A percentile compares a stretch with the other conserved stretches of the same genome.
Evolutionary conservation across 345 rosid genomes (phyloP).

Genomic region (Brassica rapa): DNA sequence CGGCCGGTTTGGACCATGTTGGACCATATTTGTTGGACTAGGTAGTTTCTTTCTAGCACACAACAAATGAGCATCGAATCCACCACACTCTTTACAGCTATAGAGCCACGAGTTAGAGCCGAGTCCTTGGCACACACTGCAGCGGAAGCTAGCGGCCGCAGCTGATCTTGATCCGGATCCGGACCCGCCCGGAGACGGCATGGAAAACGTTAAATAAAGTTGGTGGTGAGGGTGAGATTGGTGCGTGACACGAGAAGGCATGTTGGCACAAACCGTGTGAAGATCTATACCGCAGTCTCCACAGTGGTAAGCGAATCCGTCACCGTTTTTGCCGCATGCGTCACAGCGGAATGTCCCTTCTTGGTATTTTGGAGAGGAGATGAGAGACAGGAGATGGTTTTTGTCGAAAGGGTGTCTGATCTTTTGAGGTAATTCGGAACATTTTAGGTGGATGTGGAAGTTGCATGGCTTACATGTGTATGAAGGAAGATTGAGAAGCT

Average conservation of each 20-base stretch:
- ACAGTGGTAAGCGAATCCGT: conserved; percentile 53
- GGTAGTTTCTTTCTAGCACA: conserved; percentile 39
- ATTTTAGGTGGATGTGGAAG: conserved; percentile 46
- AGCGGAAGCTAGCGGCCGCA: conserved; percentile 35
- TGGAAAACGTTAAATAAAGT: conserved; percentile 45
- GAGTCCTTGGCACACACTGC: conserved; percentile 39
- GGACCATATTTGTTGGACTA: conserved; percentile 11
- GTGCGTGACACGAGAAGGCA: conserved; percentile 43
- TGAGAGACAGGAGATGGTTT: conserved; percentile 44
- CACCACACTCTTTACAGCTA: conserved; percentile 45
- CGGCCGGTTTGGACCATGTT: background rate
- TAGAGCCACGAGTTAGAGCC: conserved; percentile 51
- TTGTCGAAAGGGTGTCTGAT: conserved; percentile 51
- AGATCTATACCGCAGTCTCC: conserved; percentile 47
- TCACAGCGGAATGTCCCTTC: conserved; percentile 41
- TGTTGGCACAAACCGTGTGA: conserved; percentile 48
- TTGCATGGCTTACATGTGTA: conserved; percentile 44
- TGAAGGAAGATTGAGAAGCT: conserved; percentile 33
- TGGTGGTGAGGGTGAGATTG: conserved; percentile 49
- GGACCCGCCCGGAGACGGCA: background rate
- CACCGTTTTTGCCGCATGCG: conserved; percentile 46
- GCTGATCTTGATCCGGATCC: conserved; percentile 29
- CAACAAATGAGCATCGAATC: conserved; percentile 49
- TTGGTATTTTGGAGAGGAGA: conserved; percentile 40
- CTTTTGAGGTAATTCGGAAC: conserved; percentile 44